A percentile compares a stretch with the other conserved stretches of the same genome.
These are phyloP conservation scores for Neofusicoccum laricinum DNA, from an alignment of 2,329 filamentous ascomycete species.

Conservation along the genomic window DNA sequence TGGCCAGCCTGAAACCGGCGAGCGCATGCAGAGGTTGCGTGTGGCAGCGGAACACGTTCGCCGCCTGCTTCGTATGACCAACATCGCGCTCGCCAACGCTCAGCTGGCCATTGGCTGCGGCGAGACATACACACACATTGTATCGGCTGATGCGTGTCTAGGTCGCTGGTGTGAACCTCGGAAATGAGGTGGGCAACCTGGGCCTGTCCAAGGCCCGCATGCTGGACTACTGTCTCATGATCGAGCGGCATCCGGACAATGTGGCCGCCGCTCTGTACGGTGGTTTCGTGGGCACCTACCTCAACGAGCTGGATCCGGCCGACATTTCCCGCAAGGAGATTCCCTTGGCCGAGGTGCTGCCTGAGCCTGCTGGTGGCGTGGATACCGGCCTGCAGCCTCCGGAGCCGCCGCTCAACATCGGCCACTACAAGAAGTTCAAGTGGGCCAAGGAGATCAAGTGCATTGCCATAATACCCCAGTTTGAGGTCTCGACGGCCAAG, in stretches of 20 bases:
- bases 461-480: constrained; percentile 92
- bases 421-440: constrained; percentile 91
- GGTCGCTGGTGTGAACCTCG: constrained; percentile 85
- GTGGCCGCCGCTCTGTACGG: constrained; percentile 93
- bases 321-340: constrained; percentile 91
- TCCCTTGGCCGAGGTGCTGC: constrained; percentile 88
- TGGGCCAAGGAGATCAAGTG: constrained; percentile 97
- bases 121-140: background rate
- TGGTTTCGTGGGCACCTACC: constrained; percentile 93
- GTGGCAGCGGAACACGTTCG: background rate
- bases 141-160: constrained; percentile 13
- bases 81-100: background rate
- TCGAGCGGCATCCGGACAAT: constrained; percentile 55
- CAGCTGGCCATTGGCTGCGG: constrained; percentile 5
- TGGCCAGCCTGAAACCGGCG: background rate
- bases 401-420: constrained; percentile 85
- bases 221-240: constrained; percentile 97
- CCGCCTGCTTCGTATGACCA: background rate
- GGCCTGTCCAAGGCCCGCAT: constrained; percentile 75
- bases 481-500: constrained; percentile 91
- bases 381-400: constrained; percentile 87
- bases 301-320: constrained; percentile 85
- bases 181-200: constrained; percentile 81
- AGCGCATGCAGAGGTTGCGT: background rate
- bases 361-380: constrained; percentile 81